A percentile compares a stretch with the other conserved stretches of the same genome.
Evolutionary conservation across 768 basidiomycete species (phyloP).

Genomic region (Clavaria fumosa): DNA sequence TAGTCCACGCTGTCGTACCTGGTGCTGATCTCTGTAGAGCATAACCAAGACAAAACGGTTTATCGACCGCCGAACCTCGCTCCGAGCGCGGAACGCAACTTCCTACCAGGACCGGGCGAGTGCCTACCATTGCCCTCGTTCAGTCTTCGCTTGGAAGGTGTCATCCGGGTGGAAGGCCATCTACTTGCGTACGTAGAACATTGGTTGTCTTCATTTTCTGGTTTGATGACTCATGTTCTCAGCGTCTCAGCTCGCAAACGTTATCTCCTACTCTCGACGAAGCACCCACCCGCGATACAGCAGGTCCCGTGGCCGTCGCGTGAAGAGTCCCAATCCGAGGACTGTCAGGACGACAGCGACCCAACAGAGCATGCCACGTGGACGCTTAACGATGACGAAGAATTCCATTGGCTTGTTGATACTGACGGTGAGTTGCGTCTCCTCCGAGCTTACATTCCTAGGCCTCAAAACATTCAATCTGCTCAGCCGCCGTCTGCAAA

Average conservation of each 20-base stretch:
- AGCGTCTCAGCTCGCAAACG: constrained; percentile 66
- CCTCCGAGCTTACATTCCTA: not conserved
- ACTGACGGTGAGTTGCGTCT: constrained; percentile 38
- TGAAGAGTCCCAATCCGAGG: constrained; percentile 24
- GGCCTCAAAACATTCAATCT: not conserved
- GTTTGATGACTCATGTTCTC: not conserved
- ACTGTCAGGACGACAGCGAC: constrained; percentile 19
- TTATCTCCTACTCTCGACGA: constrained; percentile 60
- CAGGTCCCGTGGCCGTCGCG: constrained; percentile 71
- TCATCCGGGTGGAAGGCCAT: constrained; percentile 61
- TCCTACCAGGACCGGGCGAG: constrained; percentile 72
- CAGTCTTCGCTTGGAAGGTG: constrained; percentile 62
- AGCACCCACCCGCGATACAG: constrained; percentile 60
- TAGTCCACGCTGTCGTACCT: constrained; percentile 75
- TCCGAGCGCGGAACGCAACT: constrained; percentile 44
- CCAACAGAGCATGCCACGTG: constrained; percentile 50
- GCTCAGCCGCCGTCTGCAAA: constrained; percentile 44
- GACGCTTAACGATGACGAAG: constrained; percentile 48
- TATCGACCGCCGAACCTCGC: constrained; percentile 41
- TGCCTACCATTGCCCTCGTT: constrained; percentile 54
- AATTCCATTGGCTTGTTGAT: constrained; percentile 63
- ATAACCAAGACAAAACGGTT: constrained; percentile 35
- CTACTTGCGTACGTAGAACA: constrained; percentile 40
- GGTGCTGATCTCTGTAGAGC: constrained; percentile 55
- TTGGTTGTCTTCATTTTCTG: constrained; percentile 1